Base-by-base conservation (phyloP, 805 yeast species). In the Ogataea polymorpha region DNA sequence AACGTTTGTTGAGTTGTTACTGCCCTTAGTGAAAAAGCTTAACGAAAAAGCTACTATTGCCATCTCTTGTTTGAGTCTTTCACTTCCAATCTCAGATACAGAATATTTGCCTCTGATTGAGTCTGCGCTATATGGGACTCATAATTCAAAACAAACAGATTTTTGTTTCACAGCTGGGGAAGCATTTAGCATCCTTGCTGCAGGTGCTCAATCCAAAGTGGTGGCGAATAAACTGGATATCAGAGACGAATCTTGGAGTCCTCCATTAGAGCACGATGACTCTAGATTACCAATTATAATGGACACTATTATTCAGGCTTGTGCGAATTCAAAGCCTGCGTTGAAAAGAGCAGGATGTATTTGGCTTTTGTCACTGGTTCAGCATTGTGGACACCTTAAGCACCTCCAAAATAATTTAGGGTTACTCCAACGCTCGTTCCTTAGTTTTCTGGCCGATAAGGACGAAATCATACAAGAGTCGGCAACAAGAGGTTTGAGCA, bases 401-500 rank as follows among this genome's bases (percentile, higher is more conserved):
- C 54, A 56, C 0, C 59, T 83, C 0, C 54, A 55, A 17, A 62
- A 55, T 0, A 65, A 63, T 4, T 68, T 87, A 0, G 65, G 77
- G n/a, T 74, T 74, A 17, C 77, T 89, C 31, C 96, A 91, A 58
- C 56, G 74, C 4, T 66, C 83, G 1, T 90, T 91, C 53, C 79
- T 88, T 85, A 72, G 75, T 45, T 86, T 86, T 55, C 67, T 91
- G 41, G 80, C 86, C 0, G 93, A 85, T 48, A 68, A 81, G 37
- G 96, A 91, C 57, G 96, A 90, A 23, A 62, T 89, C 14, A 70
- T 89, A n/a, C 97, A 91, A 56, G 97, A 91, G 45, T 76, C 93
- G 10, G 96, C 98, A 0, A 80, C 96, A 0, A 72, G 95, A 50
- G 99, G 97, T 3, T 69, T 91, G 38, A 79, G 90, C 48, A 66